Percentiles rank a stretch among this genome's conserved stretches.
Evolutionary conservation across 495 filamentous ascomycete species (phyloP).

Genomic region (Penicillium silybi): DNA sequence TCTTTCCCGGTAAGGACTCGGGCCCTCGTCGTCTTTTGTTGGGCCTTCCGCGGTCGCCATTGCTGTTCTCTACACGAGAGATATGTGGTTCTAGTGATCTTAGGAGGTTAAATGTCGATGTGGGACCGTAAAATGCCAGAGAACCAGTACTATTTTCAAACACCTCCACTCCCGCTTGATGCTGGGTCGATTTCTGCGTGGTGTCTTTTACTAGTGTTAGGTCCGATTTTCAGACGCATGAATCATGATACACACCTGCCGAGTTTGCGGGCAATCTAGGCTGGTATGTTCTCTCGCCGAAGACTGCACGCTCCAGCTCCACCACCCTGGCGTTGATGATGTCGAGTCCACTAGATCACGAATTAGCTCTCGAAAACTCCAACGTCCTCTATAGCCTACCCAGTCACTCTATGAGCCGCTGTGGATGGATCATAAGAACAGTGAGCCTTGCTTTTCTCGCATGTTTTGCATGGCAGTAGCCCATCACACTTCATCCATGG

Average conservation of each 20-base stretch:
- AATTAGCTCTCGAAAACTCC: background rate
- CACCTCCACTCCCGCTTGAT: too few relatives aligned
- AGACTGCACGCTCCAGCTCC: slow-evolving; percentile 11
- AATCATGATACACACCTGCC: background rate
- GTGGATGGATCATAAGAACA: slow-evolving; percentile 12
- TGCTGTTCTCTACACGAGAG: too few relatives aligned
- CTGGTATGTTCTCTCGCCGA: slow-evolving; percentile 9
- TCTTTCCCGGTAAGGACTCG: too few relatives aligned
- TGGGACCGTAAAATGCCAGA: slow-evolving; percentile 1
- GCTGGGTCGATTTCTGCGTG: too few relatives aligned
- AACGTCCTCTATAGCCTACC: background rate
- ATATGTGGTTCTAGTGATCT: background rate
- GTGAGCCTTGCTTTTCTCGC: slow-evolving; percentile 4
- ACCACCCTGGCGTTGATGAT: slow-evolving; percentile 9
- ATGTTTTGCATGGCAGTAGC: slow-evolving; percentile 9
- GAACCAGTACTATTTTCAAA: background rate
- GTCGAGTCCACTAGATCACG: slow-evolving; percentile 3
- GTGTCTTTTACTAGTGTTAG: too few relatives aligned
- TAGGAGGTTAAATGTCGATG: slow-evolving; percentile 1
- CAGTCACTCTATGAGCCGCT: background rate
- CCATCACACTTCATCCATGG: slow-evolving; percentile 6
- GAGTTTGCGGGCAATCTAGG: background rate
- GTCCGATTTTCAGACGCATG: too few relatives aligned
- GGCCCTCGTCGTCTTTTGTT: too few relatives aligned
- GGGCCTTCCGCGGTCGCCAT: too few relatives aligned